These are phyloP conservation scores for Musa itinerans DNA, from an alignment of 176 grass and related monocot species.

Conservation along the genomic window DNA sequence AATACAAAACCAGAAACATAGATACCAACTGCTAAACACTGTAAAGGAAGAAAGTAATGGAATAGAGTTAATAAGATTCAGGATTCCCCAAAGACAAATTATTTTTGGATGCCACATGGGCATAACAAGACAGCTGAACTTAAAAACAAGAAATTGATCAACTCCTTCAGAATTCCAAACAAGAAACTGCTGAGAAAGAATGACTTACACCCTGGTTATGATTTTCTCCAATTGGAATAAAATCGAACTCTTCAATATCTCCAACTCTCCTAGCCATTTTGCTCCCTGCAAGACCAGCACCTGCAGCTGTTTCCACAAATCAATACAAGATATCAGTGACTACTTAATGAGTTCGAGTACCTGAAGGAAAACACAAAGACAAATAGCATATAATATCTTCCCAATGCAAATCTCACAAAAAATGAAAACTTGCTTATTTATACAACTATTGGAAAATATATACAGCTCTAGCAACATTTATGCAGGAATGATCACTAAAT, in stretches of 20 bases:
- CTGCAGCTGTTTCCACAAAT: slow-evolving; percentile 62
- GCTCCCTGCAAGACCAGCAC: slow-evolving; percentile 78
- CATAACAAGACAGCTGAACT: background rate
- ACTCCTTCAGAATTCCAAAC: background rate
- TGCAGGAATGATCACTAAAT: too few relatives aligned
- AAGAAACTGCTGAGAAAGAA: slow-evolving; percentile 7
- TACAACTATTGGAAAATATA: too few relatives aligned
- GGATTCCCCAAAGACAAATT: too few relatives aligned
- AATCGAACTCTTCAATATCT: slow-evolving; percentile 69
- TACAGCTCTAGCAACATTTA: too few relatives aligned
- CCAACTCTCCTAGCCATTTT: slow-evolving; percentile 90
- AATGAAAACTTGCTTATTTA: too few relatives aligned
- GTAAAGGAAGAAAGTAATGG: slow-evolving; percentile 21
- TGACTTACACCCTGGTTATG: slow-evolving; percentile 91
- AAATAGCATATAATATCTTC: too few relatives aligned
- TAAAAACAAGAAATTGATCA: background rate
- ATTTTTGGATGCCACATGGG: too few relatives aligned
- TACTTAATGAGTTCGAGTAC: background rate
- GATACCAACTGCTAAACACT: slow-evolving; percentile 80
- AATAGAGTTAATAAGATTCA: slow-evolving; percentile 23
- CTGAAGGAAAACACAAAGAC: too few relatives aligned
- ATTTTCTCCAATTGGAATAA: slow-evolving; percentile 66
- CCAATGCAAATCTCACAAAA: too few relatives aligned
- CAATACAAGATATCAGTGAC: slow-evolving; percentile 24
- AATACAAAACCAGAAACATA: slow-evolving; percentile 75